Percentiles rank a stretch among this genome's conserved stretches.
phyloP scores from a whole-genome alignment of 257 asterid species.

The Mitragyna speciosa region DNA sequence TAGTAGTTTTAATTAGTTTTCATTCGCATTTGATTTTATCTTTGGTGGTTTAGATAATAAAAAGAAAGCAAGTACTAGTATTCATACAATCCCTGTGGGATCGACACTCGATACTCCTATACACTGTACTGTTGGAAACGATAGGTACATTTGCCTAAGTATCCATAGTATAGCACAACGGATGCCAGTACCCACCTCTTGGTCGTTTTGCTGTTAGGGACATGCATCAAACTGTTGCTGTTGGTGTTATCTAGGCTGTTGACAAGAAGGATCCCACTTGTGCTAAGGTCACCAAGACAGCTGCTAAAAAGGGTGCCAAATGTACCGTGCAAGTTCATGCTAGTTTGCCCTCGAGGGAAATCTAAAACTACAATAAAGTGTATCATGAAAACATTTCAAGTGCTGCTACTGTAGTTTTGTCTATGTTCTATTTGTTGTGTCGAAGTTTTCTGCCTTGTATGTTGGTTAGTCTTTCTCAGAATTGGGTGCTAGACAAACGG shows the following conservation, averaged over 20 bases:
- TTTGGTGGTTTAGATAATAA: too few relatives aligned
- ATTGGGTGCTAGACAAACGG: slow-evolving; percentile 48
- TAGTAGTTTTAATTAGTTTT: too few relatives aligned
- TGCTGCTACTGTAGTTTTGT: not conserved
- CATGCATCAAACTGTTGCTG: slow-evolving; percentile 42
- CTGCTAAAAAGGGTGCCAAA: slow-evolving; percentile 56
- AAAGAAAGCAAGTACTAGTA: too few relatives aligned
- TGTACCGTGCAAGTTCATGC: slow-evolving; percentile 32
- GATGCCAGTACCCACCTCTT: slow-evolving; percentile 37
- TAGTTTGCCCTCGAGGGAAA: not conserved
- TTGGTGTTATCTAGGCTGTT: slow-evolving; percentile 37
- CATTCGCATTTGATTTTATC: too few relatives aligned
- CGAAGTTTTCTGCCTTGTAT: slow-evolving; percentile 26
- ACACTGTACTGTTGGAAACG: too few relatives aligned
- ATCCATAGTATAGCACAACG: too few relatives aligned
- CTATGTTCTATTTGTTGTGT: slow-evolving; percentile 13
- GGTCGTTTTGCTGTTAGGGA: slow-evolving; percentile 41
- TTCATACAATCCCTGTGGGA: too few relatives aligned
- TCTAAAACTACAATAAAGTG: slow-evolving; percentile 15
- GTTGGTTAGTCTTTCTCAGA: slow-evolving; percentile 32
- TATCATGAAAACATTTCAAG: not conserved
- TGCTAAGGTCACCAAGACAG: slow-evolving; percentile 35
- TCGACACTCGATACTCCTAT: too few relatives aligned
- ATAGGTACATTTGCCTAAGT: too few relatives aligned
- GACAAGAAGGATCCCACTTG: slow-evolving; percentile 38